Conservation (phyloP, 257 asterid species). For the Gentiana dahurica region DNA sequence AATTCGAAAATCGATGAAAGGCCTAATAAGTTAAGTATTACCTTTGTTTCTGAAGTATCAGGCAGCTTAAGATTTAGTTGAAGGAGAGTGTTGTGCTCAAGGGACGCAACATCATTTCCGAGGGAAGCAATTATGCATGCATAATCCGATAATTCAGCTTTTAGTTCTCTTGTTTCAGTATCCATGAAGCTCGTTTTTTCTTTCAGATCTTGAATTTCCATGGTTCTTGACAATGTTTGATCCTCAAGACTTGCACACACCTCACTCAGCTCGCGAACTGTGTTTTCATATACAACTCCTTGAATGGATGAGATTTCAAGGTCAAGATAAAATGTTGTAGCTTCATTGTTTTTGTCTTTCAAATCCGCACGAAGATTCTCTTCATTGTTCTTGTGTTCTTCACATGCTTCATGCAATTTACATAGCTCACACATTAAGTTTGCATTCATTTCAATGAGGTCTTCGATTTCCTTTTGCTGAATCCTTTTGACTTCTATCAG, state of each 20-base stretch:
- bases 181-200: slow-evolving; percentile 43
- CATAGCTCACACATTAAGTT: slow-evolving; percentile 45
- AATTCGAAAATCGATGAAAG: no score
- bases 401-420: slow-evolving; percentile 43
- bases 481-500: slow-evolving; percentile 36
- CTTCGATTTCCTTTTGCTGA: slow-evolving; percentile 48
- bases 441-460: slow-evolving; percentile 38
- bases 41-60: slow-evolving; percentile 47
- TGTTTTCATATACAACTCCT: slow-evolving; percentile 55
- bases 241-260: slow-evolving; percentile 39
- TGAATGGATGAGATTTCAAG: slow-evolving; percentile 68
- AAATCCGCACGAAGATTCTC: slow-evolving; percentile 44
- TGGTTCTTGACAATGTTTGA: slow-evolving; percentile 31
- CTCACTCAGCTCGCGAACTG: slow-evolving; percentile 64
- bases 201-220: slow-evolving; percentile 56
- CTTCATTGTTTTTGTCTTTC: slow-evolving; percentile 73
- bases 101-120: slow-evolving; percentile 51
- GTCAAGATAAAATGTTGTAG: slow-evolving; percentile 63
- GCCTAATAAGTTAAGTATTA: slow-evolving; percentile 7
- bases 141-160: slow-evolving; percentile 41
- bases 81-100: slow-evolving; percentile 48
- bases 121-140: slow-evolving; percentile 50
- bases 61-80: slow-evolving; percentile 30
- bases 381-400: slow-evolving; percentile 45
- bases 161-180: slow-evolving; percentile 44